These are phyloP conservation scores for Saccharomycopsis synnaedendra DNA, from an alignment of 805 yeast species.

Conservation along the genomic window DNA sequence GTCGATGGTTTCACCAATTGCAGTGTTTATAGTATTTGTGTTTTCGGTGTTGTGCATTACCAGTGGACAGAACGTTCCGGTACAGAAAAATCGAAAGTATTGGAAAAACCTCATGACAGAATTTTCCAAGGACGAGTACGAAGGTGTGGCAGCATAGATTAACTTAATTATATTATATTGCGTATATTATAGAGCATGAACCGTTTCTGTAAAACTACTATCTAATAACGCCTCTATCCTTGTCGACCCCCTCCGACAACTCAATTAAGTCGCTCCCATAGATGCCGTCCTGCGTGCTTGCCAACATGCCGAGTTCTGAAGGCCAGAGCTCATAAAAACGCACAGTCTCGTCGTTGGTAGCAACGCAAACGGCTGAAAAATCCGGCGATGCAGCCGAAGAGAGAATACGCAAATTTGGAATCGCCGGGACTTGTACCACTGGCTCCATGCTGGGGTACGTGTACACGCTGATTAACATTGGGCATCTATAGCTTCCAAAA, in stretches of 20 bases:
- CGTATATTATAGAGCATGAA: too few relatives aligned
- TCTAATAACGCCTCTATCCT: conserved; percentile 6
- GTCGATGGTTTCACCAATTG: conserved; percentile 56
- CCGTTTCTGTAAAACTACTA: background rate
- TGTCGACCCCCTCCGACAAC: conserved; percentile 39
- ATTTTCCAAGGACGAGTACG: conserved; percentile 53
- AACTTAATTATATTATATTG: background rate
- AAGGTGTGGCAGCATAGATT: conserved; percentile 72
- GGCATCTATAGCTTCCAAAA: conserved; percentile 44
- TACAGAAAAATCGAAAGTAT: conserved; percentile 55
- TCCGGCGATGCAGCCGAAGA: conserved; percentile 63
- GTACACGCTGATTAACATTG: conserved; percentile 46
- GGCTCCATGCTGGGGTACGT: conserved; percentile 54
- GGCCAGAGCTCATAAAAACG: conserved; percentile 70
- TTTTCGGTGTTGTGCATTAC: conserved; percentile 36
- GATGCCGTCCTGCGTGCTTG: conserved; percentile 32
- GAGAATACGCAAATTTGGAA: conserved; percentile 44
- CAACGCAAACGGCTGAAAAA: conserved; percentile 50
- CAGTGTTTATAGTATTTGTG: conserved; percentile 42
- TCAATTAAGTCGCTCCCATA: conserved; percentile 51
- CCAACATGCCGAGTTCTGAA: conserved; percentile 25
- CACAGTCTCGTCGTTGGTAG: conserved; percentile 69
- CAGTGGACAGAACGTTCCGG: conserved; percentile 54
- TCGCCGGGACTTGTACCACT: conserved; percentile 36
- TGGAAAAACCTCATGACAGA: conserved; percentile 50